Evolutionary conservation across 371 early-diverging fungal species (phyloP), one percentile per base, ranked within the genome.

Genomic region (Dichotomocladium elegans): DNA sequence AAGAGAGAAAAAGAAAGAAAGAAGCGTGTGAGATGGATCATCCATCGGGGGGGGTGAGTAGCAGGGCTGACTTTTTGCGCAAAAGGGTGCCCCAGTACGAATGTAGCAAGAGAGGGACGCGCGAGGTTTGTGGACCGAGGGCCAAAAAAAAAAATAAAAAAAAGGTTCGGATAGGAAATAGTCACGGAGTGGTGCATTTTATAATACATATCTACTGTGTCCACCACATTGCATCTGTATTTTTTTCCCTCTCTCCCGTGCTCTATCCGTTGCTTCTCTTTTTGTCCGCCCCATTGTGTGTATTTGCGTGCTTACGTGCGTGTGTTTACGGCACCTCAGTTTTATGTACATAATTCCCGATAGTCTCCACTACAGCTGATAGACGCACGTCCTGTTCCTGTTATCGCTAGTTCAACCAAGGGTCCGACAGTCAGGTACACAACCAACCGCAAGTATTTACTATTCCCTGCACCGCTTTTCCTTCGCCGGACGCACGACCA

Each of bases 231-330:
- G 49, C 49, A 37, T 15, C 35, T 50, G 15, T 51, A 15, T 51
- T 41, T 51, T 26, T 41, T 28, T 51, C 19, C 19, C 52, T 31
- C 43, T 52, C 29, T 42, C 29, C 51, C 51, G 26, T 19, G 35
- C 51, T 37, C 37, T 41, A 50, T 40, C 51, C 26, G 41, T 51
- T 41, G 51, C 37, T 51, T 51, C 41, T 51, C 51, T 51, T 51
- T 51, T 51, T 41, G 51, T 51, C 51, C 51, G 25, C 28, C 47
- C 30, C 35, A 51, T 34, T 48, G 33, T 48, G 29, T 26, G 29
- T 48, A n/a, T n/a, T n/a, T n/a, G n/a, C n/a, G 29, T 48, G 34
- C 14, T 9, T 37, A 21, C 21, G n/a, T 37, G 37, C 37, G 37
- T 37, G 37, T 37, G 37, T 37, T 37, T 37, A 37, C 37, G 37